Percentiles rank a stretch among this genome's conserved stretches.
Evolutionary conservation across 2,329 filamentous ascomycete genomes (phyloP).

Genomic region (Myriangium duriaei): DNA sequence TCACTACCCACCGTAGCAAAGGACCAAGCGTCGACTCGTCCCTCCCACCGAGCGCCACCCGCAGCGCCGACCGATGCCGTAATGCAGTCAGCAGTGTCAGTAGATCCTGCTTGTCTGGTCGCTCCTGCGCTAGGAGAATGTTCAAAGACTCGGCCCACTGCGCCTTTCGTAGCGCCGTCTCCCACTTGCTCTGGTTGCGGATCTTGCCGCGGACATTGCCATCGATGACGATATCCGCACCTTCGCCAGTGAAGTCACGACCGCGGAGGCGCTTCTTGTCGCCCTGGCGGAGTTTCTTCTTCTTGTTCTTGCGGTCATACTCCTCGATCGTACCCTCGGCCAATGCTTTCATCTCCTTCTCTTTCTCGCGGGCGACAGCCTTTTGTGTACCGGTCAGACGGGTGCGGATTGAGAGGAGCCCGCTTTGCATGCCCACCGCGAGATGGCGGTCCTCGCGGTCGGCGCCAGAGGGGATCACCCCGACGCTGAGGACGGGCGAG

Average conservation of each 20-base stretch:
- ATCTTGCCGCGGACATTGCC: slow-evolving; percentile 52
- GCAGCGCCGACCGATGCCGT: slow-evolving; percentile 74
- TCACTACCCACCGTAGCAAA: slow-evolving; percentile 69
- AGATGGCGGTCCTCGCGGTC: slow-evolving; percentile 78
- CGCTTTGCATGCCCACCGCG: slow-evolving; percentile 87
- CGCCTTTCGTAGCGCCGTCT: slow-evolving; percentile 65
- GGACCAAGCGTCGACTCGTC: slow-evolving; percentile 74
- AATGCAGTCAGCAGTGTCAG: slow-evolving; percentile 74
- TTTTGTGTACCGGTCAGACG: slow-evolving; percentile 77
- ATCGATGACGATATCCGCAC: slow-evolving; percentile 78
- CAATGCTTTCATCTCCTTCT: slow-evolving; percentile 74
- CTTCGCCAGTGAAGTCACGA: slow-evolving; percentile 72
- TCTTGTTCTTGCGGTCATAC: slow-evolving; percentile 58
- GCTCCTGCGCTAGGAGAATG: slow-evolving; percentile 46
- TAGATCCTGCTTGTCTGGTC: slow-evolving; percentile 27
- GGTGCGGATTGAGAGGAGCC: slow-evolving; percentile 80
- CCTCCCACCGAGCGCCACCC: slow-evolving; percentile 64
- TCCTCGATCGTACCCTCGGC: slow-evolving; percentile 63
- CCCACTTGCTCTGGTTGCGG: slow-evolving; percentile 63
- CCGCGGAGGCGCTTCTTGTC: slow-evolving; percentile 49
- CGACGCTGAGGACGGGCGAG: slow-evolving; percentile 74
- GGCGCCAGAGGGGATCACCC: slow-evolving; percentile 56
- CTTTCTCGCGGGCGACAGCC: slow-evolving; percentile 58
- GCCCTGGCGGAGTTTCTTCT: slow-evolving; percentile 45
- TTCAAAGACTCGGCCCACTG: slow-evolving; percentile 70